Evolutionary conservation across 2,329 filamentous ascomycete genomes (phyloP), one percentile per base, ranked within the genome.

Genomic region (Chaetomium globosum): DNA sequence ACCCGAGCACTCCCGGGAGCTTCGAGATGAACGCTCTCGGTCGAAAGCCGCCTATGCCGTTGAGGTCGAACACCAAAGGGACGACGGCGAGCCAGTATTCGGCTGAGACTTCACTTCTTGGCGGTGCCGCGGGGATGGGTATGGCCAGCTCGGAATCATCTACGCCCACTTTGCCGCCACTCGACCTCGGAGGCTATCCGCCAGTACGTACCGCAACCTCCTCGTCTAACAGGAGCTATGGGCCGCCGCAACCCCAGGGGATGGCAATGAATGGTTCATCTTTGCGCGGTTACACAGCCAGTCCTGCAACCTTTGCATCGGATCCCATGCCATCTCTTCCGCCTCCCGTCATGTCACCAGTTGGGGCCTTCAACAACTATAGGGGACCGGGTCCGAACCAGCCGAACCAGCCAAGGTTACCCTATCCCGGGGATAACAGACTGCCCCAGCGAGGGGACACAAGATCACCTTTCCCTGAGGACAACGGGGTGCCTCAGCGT

Each of bases 21-120:
- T 80, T 82, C 62, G 85, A 85, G 75, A 82, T 85, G 67, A 83
- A 77, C 68, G 78, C 79, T 51, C 77, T 83, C 67, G 83, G 82
- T 70, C 83, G 82, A 70, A 82, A 81, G 75, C 82, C 78, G 61
- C 83, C 80, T 48, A 69, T 78, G 66, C 80, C 77, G 71, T 73
- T 80, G 53, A 65, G 75, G 23, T 70, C 74, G 19, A 66, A 67
- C n/a, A 77, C 74, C 51, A 70, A 71, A 61, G 30, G 63, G 5
- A 70, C 73, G 3, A 65, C 69, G 6, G 53, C 63, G 3, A 71
- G 62, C 59, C 65, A 63, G 46, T 76, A 68, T 30, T 77, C 75
- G 0, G 64, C 73, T n/a, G 72, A 71, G 9, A 70, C 73, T 2
- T 71, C 75, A 3, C 73, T 78, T 1, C 64, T 78, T 8, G 65